phyloP scores from a whole-genome alignment of 768 basidiomycete genomes.

The Coprinopsis sp. region DNA sequence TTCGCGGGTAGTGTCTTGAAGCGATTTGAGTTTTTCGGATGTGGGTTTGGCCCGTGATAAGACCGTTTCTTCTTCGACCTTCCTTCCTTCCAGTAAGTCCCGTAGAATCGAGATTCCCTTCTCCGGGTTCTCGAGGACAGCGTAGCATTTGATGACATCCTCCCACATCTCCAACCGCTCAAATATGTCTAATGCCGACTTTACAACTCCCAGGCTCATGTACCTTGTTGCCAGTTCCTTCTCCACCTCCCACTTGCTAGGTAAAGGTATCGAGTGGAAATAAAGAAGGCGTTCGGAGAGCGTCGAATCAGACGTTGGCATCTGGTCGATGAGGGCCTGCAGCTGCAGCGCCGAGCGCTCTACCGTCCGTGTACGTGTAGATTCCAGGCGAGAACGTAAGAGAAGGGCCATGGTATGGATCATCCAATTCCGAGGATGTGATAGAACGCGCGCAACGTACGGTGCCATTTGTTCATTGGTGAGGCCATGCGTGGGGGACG shows the following conservation, averaged over 20 bases:
- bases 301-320: conserved; percentile 81
- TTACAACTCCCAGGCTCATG: conserved; percentile 79
- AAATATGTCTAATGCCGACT: conserved; percentile 90
- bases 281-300: conserved; percentile 72
- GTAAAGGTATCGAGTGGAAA: conserved; percentile 77
- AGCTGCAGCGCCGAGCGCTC: conserved; percentile 91
- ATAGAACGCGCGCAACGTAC: conserved; percentile 84
- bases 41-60: conserved; percentile 53
- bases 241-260: conserved; percentile 92
- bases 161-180: conserved; percentile 98
- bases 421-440: conserved; percentile 92
- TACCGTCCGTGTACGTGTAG: conserved; percentile 83
- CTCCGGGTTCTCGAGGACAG: conserved; percentile 72
- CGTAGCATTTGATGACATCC: conserved; percentile 87
- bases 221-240: conserved; percentile 83
- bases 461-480: conserved; percentile 91
- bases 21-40: conserved; percentile 34
- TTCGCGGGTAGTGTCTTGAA: conserved; percentile 63
- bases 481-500: conserved; percentile 84
- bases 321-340: conserved; percentile 94
- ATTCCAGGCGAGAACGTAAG: conserved; percentile 87
- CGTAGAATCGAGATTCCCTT: conserved; percentile 77
- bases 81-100: conserved; percentile 79
- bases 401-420: conserved; percentile 95
- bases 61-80: conserved; percentile 77